Percentiles rank a stretch among this genome's conserved stretches.
phyloP scores from a whole-genome alignment of 129 eudicot genomes.

The Pseudognaphalium luteoalbum region DNA sequence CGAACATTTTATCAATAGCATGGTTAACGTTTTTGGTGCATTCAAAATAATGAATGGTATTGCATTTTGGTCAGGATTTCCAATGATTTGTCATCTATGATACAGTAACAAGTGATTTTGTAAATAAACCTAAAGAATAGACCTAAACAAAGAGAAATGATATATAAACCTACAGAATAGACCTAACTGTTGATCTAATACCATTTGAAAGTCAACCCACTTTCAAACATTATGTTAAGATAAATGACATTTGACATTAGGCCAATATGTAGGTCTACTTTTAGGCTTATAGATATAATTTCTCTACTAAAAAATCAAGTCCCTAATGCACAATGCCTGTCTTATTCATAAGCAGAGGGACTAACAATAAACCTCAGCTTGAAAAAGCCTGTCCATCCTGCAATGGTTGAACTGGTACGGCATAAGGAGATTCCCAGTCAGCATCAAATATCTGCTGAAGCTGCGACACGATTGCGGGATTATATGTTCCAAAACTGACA shows the following conservation, averaged over 20 bases:
- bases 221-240: not conserved
- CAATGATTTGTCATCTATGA: too few species aligned
- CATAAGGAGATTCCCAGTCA: constrained; percentile 88
- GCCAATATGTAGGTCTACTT: too few species aligned
- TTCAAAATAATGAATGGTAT: too few species aligned
- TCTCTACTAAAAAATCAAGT: not conserved
- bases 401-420: constrained; percentile 58
- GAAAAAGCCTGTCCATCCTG: constrained; percentile 38
- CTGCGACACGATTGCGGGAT: constrained; percentile 64
- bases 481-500: constrained; percentile 77
- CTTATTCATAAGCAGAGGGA: constrained; percentile 8
- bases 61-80: too few species aligned
- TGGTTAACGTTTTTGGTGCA: too few species aligned
- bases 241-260: not conserved
- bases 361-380: constrained; percentile 7
- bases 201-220: too few species aligned
- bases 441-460: constrained; percentile 86
- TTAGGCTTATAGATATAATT: not conserved
- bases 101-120: too few species aligned
- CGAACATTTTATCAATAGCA: too few species aligned
- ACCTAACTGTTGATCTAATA: too few species aligned
- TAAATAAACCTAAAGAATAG: too few species aligned
- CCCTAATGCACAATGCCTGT: constrained; percentile 3
- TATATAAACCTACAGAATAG: too few species aligned
- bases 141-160: too few species aligned